Evolutionary conservation across 805 yeast genomes (phyloP).

Genomic region (Candida ulmi): DNA sequence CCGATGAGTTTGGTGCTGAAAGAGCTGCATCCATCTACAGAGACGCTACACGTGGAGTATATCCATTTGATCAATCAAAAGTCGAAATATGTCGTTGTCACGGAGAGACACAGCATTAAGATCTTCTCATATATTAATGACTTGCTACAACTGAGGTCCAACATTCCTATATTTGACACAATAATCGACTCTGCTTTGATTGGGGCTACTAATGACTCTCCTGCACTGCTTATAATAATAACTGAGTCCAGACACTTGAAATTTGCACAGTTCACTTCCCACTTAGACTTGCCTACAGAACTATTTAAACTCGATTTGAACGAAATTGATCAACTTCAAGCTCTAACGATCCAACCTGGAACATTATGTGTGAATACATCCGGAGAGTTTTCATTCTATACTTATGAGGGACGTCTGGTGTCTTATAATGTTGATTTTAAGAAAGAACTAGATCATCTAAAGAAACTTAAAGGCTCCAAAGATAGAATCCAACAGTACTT

Average conservation of each 20-base stretch:
- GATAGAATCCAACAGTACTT: too few species aligned
- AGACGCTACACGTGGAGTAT: slow-evolving; percentile 6
- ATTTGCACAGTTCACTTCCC: slow-evolving; percentile 12
- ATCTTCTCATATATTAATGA: slow-evolving; percentile 2
- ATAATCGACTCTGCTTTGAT: slow-evolving; percentile 12
- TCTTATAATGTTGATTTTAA: slow-evolving; percentile 5
- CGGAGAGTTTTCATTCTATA: slow-evolving; percentile 9
- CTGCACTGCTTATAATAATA: slow-evolving; percentile 12
- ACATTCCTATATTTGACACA: slow-evolving; percentile 9
- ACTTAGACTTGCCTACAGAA: slow-evolving; percentile 5
- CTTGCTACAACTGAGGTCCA: slow-evolving; percentile 4
- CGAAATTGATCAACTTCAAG: slow-evolving; percentile 2
- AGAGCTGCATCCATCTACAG: slow-evolving; percentile 7
- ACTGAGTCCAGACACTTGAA: slow-evolving; percentile 12
- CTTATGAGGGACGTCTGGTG: slow-evolving; percentile 14
- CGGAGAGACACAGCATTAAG: slow-evolving; percentile 11
- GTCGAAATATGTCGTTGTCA: slow-evolving; percentile 11
- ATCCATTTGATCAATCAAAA: not conserved
- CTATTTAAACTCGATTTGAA: slow-evolving; percentile 10
- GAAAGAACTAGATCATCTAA: not conserved
- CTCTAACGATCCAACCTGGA: slow-evolving; percentile 7
- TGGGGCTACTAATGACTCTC: slow-evolving; percentile 4
- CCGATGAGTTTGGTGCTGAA: slow-evolving; percentile 3
- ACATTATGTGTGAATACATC: slow-evolving; percentile 12
- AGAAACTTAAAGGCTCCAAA: not conserved